phyloP scores from a whole-genome alignment of 768 basidiomycete species.

The Boletus bicolor region DNA sequence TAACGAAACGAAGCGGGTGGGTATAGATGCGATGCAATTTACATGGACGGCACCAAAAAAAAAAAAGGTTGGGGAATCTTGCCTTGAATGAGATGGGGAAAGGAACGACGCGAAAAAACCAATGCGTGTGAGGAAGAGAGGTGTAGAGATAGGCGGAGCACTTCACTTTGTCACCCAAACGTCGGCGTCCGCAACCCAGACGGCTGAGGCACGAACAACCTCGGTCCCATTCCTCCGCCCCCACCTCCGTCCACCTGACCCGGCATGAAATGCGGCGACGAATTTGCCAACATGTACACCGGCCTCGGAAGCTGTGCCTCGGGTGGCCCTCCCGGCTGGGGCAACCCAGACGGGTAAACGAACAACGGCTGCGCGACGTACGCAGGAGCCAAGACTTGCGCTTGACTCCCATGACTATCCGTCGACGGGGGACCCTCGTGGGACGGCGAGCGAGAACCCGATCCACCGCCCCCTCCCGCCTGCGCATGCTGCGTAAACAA shows the following conservation, averaged over 20 bases:
- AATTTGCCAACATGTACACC: constrained; percentile 30
- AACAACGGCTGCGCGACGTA: constrained; percentile 31
- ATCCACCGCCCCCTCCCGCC: neutral
- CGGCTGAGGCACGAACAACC: constrained; percentile 25
- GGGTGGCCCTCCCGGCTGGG: constrained; percentile 26
- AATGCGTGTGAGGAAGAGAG: neutral
- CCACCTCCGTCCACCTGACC: constrained; percentile 14
- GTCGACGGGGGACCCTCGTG: constrained; percentile 29
- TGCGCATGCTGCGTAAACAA: constrained; percentile 25
- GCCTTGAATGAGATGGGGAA: too few species aligned
- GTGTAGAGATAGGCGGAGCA: neutral
- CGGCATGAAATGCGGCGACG: constrained; percentile 24
- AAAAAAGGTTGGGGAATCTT: neutral
- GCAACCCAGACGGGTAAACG: constrained; percentile 30
- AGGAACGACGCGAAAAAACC: neutral
- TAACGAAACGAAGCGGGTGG: neutral
- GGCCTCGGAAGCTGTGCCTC: constrained; percentile 25
- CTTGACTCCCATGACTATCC: constrained; percentile 33
- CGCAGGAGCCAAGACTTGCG: constrained; percentile 23
- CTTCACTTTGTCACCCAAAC: constrained; percentile 19
- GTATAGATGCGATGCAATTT: constrained; percentile 1
- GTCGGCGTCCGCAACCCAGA: constrained; percentile 27
- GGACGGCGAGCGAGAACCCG: constrained; percentile 29
- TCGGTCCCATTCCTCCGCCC: constrained; percentile 6
- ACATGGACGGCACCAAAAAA: neutral